phyloP scores from a whole-genome alignment of 805 yeast genomes.

The Barnettozyma vustinii region DNA sequence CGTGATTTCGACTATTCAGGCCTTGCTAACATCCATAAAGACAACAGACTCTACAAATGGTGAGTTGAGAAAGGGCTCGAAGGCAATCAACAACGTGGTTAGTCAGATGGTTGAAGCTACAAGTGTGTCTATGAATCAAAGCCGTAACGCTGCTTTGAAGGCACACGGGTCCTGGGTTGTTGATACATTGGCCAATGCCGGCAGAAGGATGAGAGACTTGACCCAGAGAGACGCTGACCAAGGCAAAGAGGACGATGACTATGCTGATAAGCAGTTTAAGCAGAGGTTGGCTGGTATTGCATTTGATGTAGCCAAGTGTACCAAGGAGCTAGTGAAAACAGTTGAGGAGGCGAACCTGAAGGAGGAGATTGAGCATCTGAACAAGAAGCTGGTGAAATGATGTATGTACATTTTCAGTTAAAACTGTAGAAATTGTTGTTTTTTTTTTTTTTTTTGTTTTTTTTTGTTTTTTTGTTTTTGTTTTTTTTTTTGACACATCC shows the following conservation, averaged over 20 bases:
- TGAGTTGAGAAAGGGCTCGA: slow-evolving; percentile 63
- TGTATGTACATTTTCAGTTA: neutral
- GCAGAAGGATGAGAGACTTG: slow-evolving; percentile 71
- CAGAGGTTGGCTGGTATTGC: slow-evolving; percentile 95
- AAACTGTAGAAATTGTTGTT: no score
- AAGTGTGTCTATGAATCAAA: slow-evolving; percentile 79
- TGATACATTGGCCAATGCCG: slow-evolving; percentile 78
- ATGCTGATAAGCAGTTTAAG: slow-evolving; percentile 84
- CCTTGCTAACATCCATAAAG: slow-evolving; percentile 69
- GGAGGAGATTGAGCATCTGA: slow-evolving; percentile 78
- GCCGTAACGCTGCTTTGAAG: slow-evolving; percentile 75
- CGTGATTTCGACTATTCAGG: slow-evolving; percentile 85
- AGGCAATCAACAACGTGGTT: slow-evolving; percentile 73
- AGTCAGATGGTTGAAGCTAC: slow-evolving; percentile 89
- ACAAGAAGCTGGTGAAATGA: slow-evolving; percentile 41
- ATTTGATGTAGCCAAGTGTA: slow-evolving; percentile 93
- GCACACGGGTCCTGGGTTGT: slow-evolving; percentile 93
- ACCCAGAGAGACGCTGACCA: slow-evolving; percentile 34
- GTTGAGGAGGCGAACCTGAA: slow-evolving; percentile 91
- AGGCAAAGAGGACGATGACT: slow-evolving; percentile 45
- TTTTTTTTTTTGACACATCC: neutral
- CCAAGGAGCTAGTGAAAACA: slow-evolving; percentile 91
- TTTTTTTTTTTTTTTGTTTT: no score
- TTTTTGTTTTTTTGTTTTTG: no score
- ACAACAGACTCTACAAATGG: slow-evolving; percentile 73